Evolutionary conservation across 1,139 yeast species (phyloP).

Genomic region (Diutina scorzettiae): DNA sequence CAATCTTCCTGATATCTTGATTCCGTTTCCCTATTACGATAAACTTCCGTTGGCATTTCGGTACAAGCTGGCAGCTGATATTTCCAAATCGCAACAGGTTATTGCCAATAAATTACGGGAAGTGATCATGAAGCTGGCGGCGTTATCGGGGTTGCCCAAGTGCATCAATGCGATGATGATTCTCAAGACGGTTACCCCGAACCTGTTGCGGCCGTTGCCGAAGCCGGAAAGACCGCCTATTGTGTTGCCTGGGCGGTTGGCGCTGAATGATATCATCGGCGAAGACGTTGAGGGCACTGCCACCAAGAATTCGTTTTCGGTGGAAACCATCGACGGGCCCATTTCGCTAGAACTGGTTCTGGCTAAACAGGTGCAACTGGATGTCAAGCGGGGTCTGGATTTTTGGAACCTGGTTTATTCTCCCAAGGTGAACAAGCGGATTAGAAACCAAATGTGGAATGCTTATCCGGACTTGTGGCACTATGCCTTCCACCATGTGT

Average conservation of each 20-base stretch:
- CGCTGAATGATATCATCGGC: slow-evolving; percentile 27
- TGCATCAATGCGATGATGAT: slow-evolving; percentile 68
- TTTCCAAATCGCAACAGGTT: slow-evolving; percentile 21
- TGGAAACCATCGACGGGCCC: slow-evolving; percentile 31
- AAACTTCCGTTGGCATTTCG: slow-evolving; percentile 29
- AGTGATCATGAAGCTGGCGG: slow-evolving; percentile 63
- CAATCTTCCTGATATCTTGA: slow-evolving; percentile 31
- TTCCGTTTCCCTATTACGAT: slow-evolving; percentile 29
- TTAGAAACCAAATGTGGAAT: slow-evolving; percentile 50
- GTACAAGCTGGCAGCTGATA: slow-evolving; percentile 22
- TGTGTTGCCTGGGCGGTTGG: slow-evolving; percentile 24
- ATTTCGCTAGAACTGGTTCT: slow-evolving; percentile 23
- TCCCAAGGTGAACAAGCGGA: slow-evolving; percentile 53
- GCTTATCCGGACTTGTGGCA: slow-evolving; percentile 84
- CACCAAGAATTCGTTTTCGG: slow-evolving; percentile 15
- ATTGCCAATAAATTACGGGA: slow-evolving; percentile 60
- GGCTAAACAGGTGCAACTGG: slow-evolving; percentile 16
- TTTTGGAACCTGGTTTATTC: slow-evolving; percentile 67
- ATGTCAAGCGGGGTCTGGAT: slow-evolving; percentile 40
- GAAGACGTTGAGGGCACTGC: slow-evolving; percentile 31
- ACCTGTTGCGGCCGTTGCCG: slow-evolving; percentile 19
- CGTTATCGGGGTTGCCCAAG: slow-evolving; percentile 74
- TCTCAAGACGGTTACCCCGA: slow-evolving; percentile 58
- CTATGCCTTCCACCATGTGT: slow-evolving; percentile 61
- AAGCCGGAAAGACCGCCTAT: slow-evolving; percentile 21